Evolutionary conservation across 352 stramenopile species (phyloP).

Genomic region (Pythium dissimile): DNA sequence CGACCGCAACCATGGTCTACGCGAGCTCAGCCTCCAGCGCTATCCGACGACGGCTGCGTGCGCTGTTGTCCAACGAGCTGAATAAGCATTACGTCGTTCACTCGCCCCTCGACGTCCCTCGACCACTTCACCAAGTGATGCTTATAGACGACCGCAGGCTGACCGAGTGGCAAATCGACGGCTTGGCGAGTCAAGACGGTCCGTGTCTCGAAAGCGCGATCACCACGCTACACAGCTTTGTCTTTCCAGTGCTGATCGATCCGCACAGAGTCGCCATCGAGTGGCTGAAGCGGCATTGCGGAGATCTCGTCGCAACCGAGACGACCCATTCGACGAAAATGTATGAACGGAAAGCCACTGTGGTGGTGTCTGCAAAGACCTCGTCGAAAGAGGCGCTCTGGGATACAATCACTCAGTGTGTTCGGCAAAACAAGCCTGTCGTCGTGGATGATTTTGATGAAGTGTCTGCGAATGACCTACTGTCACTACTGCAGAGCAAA

Average conservation of each 20-base stretch:
- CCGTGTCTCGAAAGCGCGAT: constrained; percentile 43
- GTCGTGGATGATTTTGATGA: constrained; percentile 44
- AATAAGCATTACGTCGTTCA: constrained; percentile 29
- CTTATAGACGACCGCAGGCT: constrained; percentile 31
- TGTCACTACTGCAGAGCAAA: constrained; percentile 45
- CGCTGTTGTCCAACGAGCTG: constrained; percentile 38
- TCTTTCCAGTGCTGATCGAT: constrained; percentile 56
- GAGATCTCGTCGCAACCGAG: too few species aligned
- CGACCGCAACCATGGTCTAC: constrained; percentile 51
- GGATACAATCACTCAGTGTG: constrained; percentile 35
- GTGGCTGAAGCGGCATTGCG: constrained; percentile 48
- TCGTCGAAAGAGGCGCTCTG: constrained; percentile 24
- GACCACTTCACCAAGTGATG: constrained; percentile 27
- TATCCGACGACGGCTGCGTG: constrained; percentile 21
- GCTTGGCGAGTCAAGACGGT: constrained; percentile 32
- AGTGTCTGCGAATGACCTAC: constrained; percentile 20
- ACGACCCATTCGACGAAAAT: too few species aligned
- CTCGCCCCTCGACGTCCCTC: constrained; percentile 22
- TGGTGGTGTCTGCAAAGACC: constrained; percentile 9
- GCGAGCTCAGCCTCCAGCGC: constrained; percentile 24
- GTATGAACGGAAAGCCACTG: background rate
- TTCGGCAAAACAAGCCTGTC: constrained; percentile 36
- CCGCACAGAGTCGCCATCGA: constrained; percentile 43
- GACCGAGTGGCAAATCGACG: constrained; percentile 43
- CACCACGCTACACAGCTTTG: constrained; percentile 34